Evolutionary conservation across 805 yeast genomes (phyloP), one percentile per base, ranked within the genome.

Genomic region (Suhomyces emberorum): DNA sequence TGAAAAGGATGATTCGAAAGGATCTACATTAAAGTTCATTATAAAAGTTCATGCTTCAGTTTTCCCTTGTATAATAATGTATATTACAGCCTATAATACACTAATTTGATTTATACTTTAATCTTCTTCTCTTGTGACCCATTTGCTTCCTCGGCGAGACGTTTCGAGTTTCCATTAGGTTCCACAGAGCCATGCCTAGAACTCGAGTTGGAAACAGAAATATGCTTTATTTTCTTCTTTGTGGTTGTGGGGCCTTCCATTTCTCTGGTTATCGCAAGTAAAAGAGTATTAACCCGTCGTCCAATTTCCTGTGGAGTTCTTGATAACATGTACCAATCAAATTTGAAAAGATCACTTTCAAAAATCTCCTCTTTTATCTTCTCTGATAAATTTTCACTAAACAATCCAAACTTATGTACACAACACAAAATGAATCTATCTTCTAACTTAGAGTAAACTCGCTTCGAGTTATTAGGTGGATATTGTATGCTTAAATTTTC

Each of bases 391-490:
- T 75, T 70, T 16, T 77, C 81, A 30, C 76, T 64, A 49, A 74
- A 66, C 17, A 84, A 55, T 0, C 95, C 95, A 46, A 75, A 70
- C 47, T 80, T 80, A 55, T 81, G 70, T 1, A 81, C 82, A 37
- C 77, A 73, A 19, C 72, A 48, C 33, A 85, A 52, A 17, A 85
- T 62, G 47, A 79, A 85, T 35, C 86, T 69, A 52, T 85, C 95
- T 52, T 85, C 95, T 0, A 72, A 56, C 21, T 76, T 75, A 7
- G 85, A 77, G 49, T 82, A 85, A 7, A 83, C 71, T 47, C 88
- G 64, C 51, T 84, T 83, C 9, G 93, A 83, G 54, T 83, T 84
- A 52, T 83, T 84, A n/a, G 89, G 89, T 0, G 93, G 91, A 42
- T 83, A 85, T 37, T 76, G 83, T 16, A 85, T 79, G 3, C 60